Percentiles rank a stretch among this genome's conserved stretches.
Evolutionary conservation across 2,329 filamentous ascomycete species (phyloP).

Genomic region (Xylaria sp.): DNA sequence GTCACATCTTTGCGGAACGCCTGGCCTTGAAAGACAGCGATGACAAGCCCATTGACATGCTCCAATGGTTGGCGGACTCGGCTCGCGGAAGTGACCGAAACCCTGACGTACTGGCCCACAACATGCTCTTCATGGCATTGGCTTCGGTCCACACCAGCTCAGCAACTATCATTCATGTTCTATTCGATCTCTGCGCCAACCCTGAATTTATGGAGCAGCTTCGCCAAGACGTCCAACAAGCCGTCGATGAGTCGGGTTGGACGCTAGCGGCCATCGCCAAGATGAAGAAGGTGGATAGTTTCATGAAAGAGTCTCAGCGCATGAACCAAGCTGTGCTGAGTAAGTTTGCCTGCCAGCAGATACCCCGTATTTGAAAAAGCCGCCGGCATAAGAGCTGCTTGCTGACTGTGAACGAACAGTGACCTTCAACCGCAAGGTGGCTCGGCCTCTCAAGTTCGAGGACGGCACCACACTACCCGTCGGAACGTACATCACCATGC

Average conservation of each 20-base stretch:
- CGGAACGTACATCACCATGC: constrained; percentile 31
- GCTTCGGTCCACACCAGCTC: constrained; percentile 30
- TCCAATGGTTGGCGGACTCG: constrained; percentile 30
- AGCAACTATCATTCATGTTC: constrained; percentile 29
- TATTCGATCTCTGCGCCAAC: constrained; percentile 30
- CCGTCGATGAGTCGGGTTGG: constrained; percentile 29
- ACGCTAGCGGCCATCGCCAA: constrained; percentile 29
- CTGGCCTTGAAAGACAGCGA: constrained; percentile 21
- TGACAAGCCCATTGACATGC: constrained; percentile 30
- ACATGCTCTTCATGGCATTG: constrained; percentile 31
- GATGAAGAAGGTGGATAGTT: constrained; percentile 32
- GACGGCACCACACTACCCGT: constrained; percentile 26
- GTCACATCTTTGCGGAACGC: constrained; percentile 30
- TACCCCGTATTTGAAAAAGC: neutral
- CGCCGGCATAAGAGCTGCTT: neutral
- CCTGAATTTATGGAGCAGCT: constrained; percentile 27
- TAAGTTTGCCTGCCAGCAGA: constrained; percentile 10
- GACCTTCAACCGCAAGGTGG: constrained; percentile 30
- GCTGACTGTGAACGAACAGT: constrained; percentile 22
- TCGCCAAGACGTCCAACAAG: constrained; percentile 27
- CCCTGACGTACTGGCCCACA: constrained; percentile 29
- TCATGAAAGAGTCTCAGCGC: constrained; percentile 32
- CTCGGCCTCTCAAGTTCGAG: constrained; percentile 22
- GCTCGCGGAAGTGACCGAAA: constrained; percentile 27
- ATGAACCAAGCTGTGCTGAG: constrained; percentile 32